These are phyloP conservation scores for Ustilago shanxiensis DNA, from an alignment of 1,284 basidiomycete species.

Conservation along the genomic window DNA sequence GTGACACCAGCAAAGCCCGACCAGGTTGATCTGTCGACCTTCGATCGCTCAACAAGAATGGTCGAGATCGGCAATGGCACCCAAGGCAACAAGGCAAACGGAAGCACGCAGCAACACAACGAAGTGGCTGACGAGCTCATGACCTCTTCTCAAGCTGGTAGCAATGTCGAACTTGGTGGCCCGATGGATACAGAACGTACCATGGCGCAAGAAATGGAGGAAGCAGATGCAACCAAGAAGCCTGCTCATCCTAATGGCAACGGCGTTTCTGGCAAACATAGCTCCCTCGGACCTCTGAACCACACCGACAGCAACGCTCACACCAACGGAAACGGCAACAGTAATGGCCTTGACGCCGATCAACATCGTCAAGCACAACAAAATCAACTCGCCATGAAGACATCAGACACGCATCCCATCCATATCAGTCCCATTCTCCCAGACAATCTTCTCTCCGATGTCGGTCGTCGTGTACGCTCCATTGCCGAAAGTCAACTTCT, in stretches of 20 bases:
- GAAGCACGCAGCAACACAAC: constrained; percentile 5
- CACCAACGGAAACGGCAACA: neutral
- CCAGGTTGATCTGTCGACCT: constrained; percentile 29
- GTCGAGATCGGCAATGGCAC: constrained; percentile 20
- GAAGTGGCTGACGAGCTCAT: constrained; percentile 21
- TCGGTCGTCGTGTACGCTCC: constrained; percentile 44
- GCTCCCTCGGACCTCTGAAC: constrained; percentile 19
- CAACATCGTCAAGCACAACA: constrained; percentile 28
- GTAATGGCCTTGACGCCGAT: neutral
- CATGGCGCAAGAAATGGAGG: constrained; percentile 54
- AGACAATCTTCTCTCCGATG: constrained; percentile 36
- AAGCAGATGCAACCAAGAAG: constrained; percentile 31
- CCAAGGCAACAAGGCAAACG: neutral
- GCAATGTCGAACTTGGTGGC: constrained; percentile 44
- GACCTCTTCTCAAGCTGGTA: constrained; percentile 34
- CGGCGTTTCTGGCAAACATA: constrained; percentile 8
- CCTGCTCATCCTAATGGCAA: constrained; percentile 30
- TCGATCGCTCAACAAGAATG: constrained; percentile 46
- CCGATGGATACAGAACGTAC: constrained; percentile 45
- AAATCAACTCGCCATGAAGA: constrained; percentile 59
- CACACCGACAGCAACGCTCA: constrained; percentile 6
- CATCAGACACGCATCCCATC: constrained; percentile 67
- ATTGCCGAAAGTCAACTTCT: constrained; percentile 32
- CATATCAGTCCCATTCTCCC: constrained; percentile 62
- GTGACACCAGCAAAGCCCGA: constrained; percentile 10